phyloP scores from a whole-genome alignment of 2,329 filamentous ascomycete genomes.

The Fusarium algeriense region DNA sequence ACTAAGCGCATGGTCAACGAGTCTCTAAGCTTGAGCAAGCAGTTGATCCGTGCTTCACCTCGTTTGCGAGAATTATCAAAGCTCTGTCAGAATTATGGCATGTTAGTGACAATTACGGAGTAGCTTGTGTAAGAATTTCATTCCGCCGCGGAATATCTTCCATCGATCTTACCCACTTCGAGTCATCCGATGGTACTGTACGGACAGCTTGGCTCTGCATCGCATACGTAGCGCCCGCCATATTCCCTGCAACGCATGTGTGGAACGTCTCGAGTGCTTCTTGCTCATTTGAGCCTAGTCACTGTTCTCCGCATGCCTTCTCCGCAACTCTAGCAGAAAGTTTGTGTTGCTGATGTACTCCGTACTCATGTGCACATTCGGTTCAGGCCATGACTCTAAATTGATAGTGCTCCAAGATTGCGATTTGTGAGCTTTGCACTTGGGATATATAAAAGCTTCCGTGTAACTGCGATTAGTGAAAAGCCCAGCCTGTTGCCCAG shows the following conservation, averaged over 20 bases:
- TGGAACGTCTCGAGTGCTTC: background rate
- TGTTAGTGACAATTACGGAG: too few relatives aligned
- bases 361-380: background rate
- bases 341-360: background rate
- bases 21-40: background rate
- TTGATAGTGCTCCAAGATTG: background rate
- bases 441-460: too few relatives aligned
- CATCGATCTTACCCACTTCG: background rate
- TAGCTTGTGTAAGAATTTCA: too few relatives aligned
- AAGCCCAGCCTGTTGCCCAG: too few relatives aligned
- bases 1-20: background rate
- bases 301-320: background rate
- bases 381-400: rapidly evolving
- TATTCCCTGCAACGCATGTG: background rate
- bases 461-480: too few relatives aligned
- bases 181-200: too few relatives aligned
- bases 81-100: background rate
- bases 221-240: background rate
- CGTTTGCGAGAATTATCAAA: background rate
- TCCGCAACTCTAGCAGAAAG: rapidly evolving
- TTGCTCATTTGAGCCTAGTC: too few relatives aligned
- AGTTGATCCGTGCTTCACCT: background rate
- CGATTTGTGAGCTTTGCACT: too few relatives aligned
- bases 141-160: background rate
- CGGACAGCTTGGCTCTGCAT: too few relatives aligned